A percentile compares a stretch with the other conserved stretches of the same genome.
phyloP scores from a whole-genome alignment of 2,329 filamentous ascomycete species.

The Colletotrichum cordylinicola region DNA sequence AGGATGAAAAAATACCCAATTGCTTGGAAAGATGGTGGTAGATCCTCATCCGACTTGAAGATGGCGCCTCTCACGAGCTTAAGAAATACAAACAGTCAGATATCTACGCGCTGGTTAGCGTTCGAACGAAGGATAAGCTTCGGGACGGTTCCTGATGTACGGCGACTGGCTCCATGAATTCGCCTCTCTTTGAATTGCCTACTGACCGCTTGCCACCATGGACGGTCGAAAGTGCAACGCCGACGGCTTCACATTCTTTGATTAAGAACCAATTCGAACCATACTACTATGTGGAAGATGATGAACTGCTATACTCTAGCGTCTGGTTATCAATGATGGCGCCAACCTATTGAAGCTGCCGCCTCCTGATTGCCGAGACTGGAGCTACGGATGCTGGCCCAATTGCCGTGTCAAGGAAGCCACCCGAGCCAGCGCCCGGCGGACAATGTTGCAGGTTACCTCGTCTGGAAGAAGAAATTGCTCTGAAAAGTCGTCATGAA shows the following conservation, averaged over 20 bases:
- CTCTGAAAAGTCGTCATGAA: background rate
- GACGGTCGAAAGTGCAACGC: background rate
- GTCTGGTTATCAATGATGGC: background rate
- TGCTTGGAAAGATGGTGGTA: background rate
- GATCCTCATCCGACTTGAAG: background rate
- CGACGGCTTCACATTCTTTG: background rate
- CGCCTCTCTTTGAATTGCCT: background rate
- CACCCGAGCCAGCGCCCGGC: background rate
- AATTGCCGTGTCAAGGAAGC: background rate
- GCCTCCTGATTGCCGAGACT: background rate
- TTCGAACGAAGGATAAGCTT: background rate
- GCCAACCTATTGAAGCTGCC: background rate
- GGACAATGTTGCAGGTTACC: background rate
- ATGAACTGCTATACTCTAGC: background rate
- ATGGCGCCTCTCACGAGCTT: background rate
- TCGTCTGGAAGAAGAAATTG: background rate
- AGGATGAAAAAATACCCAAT: background rate
- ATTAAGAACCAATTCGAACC: background rate
- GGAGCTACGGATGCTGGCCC: background rate
- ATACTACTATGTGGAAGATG: background rate
- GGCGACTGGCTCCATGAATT: background rate
- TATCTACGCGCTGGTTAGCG: background rate
- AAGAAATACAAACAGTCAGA: background rate
- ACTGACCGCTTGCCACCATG: background rate
- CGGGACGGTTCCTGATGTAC: too few relatives aligned